These are phyloP conservation scores for Starmerella bombi DNA, from an alignment of 805 yeast species.

Conservation along the genomic window DNA sequence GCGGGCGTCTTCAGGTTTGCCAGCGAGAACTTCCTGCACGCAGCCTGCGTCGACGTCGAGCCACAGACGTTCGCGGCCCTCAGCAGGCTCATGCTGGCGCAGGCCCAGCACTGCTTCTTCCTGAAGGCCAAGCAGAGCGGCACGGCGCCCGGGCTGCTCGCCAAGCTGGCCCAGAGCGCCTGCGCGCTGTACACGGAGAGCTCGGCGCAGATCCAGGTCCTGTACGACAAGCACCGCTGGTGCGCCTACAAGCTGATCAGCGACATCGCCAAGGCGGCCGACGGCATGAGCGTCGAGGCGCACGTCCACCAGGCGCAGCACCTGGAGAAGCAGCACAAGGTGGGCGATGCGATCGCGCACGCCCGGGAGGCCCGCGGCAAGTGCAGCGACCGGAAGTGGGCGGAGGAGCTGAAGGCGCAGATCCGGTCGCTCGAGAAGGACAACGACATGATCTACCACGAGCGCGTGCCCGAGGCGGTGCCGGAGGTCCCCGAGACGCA, in stretches of 20 bases:
- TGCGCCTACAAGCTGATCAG: slow-evolving; percentile 37
- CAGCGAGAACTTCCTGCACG: slow-evolving; percentile 71
- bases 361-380: slow-evolving; percentile 35
- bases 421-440: slow-evolving; percentile 47
- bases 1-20: slow-evolving; percentile 65
- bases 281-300: slow-evolving; percentile 47
- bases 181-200: slow-evolving; percentile 43
- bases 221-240: slow-evolving; percentile 30
- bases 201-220: slow-evolving; percentile 29
- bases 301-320: slow-evolving; percentile 45
- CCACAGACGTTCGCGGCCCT: slow-evolving; percentile 57
- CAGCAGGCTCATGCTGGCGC: slow-evolving; percentile 57
- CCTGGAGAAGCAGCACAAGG: slow-evolving; percentile 42
- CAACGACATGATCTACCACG: slow-evolving; percentile 83
- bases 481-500: slow-evolving; percentile 57
- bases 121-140: slow-evolving; percentile 39
- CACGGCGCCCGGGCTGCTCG: slow-evolving; percentile 50
- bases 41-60: slow-evolving; percentile 68
- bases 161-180: slow-evolving; percentile 60
- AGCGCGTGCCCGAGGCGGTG: slow-evolving; percentile 50
- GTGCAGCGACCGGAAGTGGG: slow-evolving; percentile 7
- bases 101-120: slow-evolving; percentile 76
- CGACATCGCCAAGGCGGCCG: slow-evolving; percentile 39
- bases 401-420: slow-evolving; percentile 23
- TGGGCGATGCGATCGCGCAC: slow-evolving; percentile 67